Conservation (phyloP, 2,329 filamentous ascomycete species). For the Ophiostoma quercus region DNA sequence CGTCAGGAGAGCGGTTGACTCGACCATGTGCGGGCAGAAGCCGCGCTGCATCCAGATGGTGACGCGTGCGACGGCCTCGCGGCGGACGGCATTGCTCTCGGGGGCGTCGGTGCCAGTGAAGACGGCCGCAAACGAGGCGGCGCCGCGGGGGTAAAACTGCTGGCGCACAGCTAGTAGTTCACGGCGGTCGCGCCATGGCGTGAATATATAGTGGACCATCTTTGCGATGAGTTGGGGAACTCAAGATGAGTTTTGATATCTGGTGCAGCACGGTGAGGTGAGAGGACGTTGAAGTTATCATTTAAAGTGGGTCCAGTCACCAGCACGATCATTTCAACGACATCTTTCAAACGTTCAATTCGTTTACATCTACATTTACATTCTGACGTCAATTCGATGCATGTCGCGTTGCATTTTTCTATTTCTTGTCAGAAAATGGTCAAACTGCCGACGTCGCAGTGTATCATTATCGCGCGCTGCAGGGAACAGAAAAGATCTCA, state of each 20-base stretch:
- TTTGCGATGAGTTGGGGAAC: background rate
- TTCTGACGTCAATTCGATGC: background rate
- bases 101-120: background rate
- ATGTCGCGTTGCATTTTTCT: background rate
- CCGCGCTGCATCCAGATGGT: slow-evolving; percentile 67
- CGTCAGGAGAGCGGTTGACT: slow-evolving; percentile 69
- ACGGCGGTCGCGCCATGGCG: slow-evolving; percentile 62
- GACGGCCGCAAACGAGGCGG: background rate
- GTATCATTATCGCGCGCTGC: background rate
- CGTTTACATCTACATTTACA: background rate
- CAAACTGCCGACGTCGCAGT: background rate
- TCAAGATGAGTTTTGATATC: background rate
- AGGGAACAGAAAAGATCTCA: background rate
- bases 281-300: background rate
- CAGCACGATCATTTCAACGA: background rate
- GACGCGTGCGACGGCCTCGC: slow-evolving; percentile 52
- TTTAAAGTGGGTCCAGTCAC: background rate
- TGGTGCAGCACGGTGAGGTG: background rate
- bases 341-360: background rate
- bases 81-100: slow-evolving; percentile 32
- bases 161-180: slow-evolving; percentile 62
- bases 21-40: slow-evolving; percentile 71
- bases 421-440: background rate
- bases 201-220: slow-evolving; percentile 68
- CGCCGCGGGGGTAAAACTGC: slow-evolving; percentile 53